These are phyloP conservation scores for Blastocystis sp. DNA, from an alignment of 352 stramenopile species.

Conservation along the genomic window DNA sequence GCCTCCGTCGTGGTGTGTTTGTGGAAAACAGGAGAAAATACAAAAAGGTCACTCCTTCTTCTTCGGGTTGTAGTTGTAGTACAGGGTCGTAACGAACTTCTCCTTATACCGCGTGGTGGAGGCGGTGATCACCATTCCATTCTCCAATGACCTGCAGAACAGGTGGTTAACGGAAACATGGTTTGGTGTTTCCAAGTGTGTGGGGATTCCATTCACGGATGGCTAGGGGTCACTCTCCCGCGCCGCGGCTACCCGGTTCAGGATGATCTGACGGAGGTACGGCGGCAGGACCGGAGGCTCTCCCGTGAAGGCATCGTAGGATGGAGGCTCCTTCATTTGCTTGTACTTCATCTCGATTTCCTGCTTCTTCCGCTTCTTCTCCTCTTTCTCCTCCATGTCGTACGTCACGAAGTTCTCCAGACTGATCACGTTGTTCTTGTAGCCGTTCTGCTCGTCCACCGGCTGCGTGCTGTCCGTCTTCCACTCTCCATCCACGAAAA, in stretches of 20 bases:
- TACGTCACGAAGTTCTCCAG: conserved; percentile 68
- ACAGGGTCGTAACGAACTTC: conserved; percentile 69
- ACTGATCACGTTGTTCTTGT: conserved; percentile 65
- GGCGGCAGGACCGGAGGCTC: conserved; percentile 62
- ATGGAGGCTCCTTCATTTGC: conserved; percentile 38
- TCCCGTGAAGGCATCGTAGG: conserved; percentile 61
- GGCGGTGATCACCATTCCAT: conserved; percentile 67
- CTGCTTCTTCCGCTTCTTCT: conserved; percentile 22
- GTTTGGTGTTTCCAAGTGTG: conserved; percentile 63
- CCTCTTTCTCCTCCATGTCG: conserved; percentile 66
- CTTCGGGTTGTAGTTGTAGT: conserved; percentile 69
- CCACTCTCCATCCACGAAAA: conserved; percentile 67
- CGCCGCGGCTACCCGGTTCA: conserved; percentile 20
- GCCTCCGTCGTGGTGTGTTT: too few relatives aligned
- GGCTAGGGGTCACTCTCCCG: conserved; percentile 6
- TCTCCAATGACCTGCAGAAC: conserved; percentile 66
- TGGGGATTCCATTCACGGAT: conserved; percentile 56
- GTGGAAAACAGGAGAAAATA: neutral
- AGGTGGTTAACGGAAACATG: conserved; percentile 69
- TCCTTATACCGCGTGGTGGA: conserved; percentile 65
- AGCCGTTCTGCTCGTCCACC: conserved; percentile 29
- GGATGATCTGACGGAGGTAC: conserved; percentile 67
- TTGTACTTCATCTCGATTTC: conserved; percentile 66
- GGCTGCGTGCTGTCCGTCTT: conserved; percentile 49
- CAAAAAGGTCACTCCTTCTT: conserved; percentile 54